Percentiles rank a stretch among this genome's conserved stretches.
Conservation (phyloP, 73 alveolate species). For the Breviolum minutum region DNA sequence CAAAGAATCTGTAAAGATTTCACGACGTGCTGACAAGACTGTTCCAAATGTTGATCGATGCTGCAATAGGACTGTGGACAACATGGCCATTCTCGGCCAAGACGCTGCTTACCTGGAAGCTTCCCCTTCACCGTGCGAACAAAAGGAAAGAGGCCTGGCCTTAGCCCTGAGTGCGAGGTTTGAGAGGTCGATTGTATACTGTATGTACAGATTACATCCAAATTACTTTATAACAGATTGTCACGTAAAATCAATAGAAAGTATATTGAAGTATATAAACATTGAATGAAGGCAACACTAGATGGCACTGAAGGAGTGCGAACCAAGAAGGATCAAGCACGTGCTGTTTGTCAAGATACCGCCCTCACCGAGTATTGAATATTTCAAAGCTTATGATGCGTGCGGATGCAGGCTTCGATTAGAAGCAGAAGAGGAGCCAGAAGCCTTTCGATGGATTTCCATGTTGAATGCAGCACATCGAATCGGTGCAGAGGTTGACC, state of each 20-base stretch:
- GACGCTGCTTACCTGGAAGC: conserved; percentile 38
- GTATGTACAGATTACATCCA: background rate
- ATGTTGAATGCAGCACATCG: conserved; percentile 64
- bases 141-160: conserved; percentile 28
- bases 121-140: conserved; percentile 54
- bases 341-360: too few species aligned
- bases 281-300: too few species aligned
- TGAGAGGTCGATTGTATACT: background rate
- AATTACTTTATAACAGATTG: too few species aligned
- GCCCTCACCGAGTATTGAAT: background rate
- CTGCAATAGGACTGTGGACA: conserved; percentile 32
- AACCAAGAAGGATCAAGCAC: too few species aligned
- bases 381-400: background rate
- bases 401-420: background rate
- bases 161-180: too few species aligned
- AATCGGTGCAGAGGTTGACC: conserved; percentile 53
- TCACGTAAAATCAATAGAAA: too few species aligned
- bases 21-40: too few species aligned
- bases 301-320: too few species aligned
- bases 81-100: conserved; percentile 12
- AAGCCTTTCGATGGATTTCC: conserved; percentile 58
- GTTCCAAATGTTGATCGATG: too few species aligned
- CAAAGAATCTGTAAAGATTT: too few species aligned
- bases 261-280: too few species aligned
- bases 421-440: conserved; percentile 53